Base-by-base conservation (phyloP, 306 rosid genomes). In the Prunus mume region DNA sequence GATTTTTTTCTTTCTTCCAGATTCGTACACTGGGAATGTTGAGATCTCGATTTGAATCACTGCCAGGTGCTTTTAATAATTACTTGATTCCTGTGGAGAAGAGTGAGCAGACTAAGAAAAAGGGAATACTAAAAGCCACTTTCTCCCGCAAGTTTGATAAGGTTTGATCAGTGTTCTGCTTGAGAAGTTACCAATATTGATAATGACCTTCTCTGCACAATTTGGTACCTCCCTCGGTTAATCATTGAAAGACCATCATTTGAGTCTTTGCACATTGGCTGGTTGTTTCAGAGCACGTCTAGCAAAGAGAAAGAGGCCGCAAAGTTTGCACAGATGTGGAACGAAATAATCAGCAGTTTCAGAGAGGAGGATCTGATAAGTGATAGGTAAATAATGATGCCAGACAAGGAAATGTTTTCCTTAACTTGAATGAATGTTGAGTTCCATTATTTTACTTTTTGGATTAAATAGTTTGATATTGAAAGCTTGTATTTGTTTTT, bases 311-410 rank as follows among this genome's bases (percentile, higher is more conserved):
- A 89, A 71, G 91, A 80, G 75, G 91, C 93, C 50, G 96, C 98
- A 19, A 89, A 96, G 78, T 95, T 95, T 89, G 88, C 97, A 41
- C 97, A 95, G 83, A 84, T 95, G 80, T 95, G 97, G 97, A 95
- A 95, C 73, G 88, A 88, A 76, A 95, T 92, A 75, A 86, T 95
- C 61, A 88, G 76, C 82, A 90, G 99, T 83, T 89, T 95, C 84
- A 85, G 99, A 83, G 97, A 92, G 63, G 98, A 95, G 84, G 98
- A 95, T 83, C 88, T 95, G 24, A 95, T 92, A 80, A 84, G 79
- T 81, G 82, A 92, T 83, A 86, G 97, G 98, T 92, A 80, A 80
- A 60, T 67, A 45, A 14, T 69, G 45, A 68, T 70, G 65, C 69
- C 28, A 54, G 57, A 34, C 64, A 50, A 74, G 69, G 38, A 72